Base-by-base conservation (phyloP, 441 rosid genomes). In the Melastoma candidum region DNA sequence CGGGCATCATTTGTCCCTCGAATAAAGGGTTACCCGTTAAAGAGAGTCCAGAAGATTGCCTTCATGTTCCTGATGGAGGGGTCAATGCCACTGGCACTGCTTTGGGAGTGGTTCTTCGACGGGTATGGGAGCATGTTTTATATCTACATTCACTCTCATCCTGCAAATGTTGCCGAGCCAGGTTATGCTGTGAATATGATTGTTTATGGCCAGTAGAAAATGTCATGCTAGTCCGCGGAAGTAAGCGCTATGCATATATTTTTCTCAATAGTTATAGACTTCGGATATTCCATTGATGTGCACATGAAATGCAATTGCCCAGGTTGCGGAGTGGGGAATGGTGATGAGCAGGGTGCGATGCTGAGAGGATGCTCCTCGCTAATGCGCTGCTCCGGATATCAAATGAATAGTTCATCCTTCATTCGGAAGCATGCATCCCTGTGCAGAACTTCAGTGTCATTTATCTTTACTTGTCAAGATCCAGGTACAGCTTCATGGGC, bases 61-160 rank as follows among this genome's bases (percentile, higher is more conserved):
- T 87, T 87, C 73, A 79, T 84, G 93, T 87, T 87, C 74, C 69
- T 84, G 61, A 71, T 81, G 5, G 79, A 87, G 67, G 93, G 93
- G 36, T 77, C 85, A 32, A 63, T 87, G 78, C 89, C 93, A 7
- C 60, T 84, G 65, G 83, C 85, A 54, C 85, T 89, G 13, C 81
- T 87, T 7, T 83, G 92, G 95, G 82, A 86, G 63, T 74, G 61
- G 71, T 86, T 83, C 68, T 74, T 83, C 70, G 60, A 78, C 50
- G 89, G 87, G 29, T 63, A 78, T 25, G 63, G 77, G 58, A 74
- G 70, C 63, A 67, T 52, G 44, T 83, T 68, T 57, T 77, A 88
- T 0, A 71, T 81, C 52, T 83, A 86, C 65, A 68, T 83, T 63
- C 95, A 86, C 58, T 59, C 95, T 1, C 53, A 69, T 63, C 95